Evolutionary conservation across 108 stramenopile genomes (phyloP), one percentile per base, ranked within the genome.

Genomic region (Conticribra weissflogii): DNA sequence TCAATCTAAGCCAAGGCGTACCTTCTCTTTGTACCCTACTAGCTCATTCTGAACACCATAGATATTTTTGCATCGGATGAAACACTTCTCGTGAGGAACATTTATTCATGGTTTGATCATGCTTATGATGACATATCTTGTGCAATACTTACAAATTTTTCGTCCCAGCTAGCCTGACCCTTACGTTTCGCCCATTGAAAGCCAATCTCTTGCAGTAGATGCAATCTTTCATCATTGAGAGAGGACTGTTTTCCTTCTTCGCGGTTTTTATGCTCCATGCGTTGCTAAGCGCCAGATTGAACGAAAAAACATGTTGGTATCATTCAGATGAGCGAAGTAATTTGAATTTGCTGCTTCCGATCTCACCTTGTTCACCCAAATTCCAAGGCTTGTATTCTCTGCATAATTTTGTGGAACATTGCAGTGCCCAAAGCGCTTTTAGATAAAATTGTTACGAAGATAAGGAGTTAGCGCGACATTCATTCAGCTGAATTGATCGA

Each of bases 321-420:
- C 5, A n/a, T 23, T 21, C n/a, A 4, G 31, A 30, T 46, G 52
- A n/a, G n/a, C 19, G 17, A 41, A 59, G 17, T 59, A 17, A 21
- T 3, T 21, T 30, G 49, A 48, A 48, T 29, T 30, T 53, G 28
- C 47, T 31, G 9, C 2, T n/a, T 49, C 18, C 46, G 1, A 3
- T 21, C 72, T 60, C 2, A 75, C 74, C 74, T 75, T 78, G 50
- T 78, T 78, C 32, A 88, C 87, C 91, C 88, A 93, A 64, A 85
- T 88, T 7, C 91, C 91, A 34, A 93, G 71, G 33, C 83, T 77
- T 2, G 82, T 59, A 64, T 93, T 93, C n/a, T 60, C 69, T 19
- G 76, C 52, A 71, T 87, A 88, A 45, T 86, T 78, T 15, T 87
- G 87, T 12, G 88, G 91, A 27, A 93, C 91, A 63, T 93, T 86